phyloP scores from a whole-genome alignment of 352 stramenopile species.

The Elongisporangium undulatum region DNA sequence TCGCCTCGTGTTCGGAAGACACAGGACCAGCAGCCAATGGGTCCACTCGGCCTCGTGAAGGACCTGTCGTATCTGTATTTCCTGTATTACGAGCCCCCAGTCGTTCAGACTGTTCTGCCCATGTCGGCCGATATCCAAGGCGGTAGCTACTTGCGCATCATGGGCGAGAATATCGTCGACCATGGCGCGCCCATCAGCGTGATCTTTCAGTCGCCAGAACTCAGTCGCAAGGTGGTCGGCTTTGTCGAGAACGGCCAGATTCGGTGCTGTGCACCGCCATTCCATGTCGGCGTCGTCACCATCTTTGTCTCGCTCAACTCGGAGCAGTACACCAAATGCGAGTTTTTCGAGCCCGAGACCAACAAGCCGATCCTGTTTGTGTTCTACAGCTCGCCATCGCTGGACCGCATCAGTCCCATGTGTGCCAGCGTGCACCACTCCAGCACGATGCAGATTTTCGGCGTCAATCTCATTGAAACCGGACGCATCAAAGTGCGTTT shows the following conservation, averaged over 20 bases:
- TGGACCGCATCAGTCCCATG: conserved; percentile 48
- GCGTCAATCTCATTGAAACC: conserved; percentile 71
- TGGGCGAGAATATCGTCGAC: conserved; percentile 56
- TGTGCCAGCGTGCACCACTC: conserved; percentile 46
- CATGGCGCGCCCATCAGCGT: conserved; percentile 56
- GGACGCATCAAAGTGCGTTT: conserved; percentile 69
- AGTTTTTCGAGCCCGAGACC: conserved; percentile 47
- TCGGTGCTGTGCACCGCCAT: conserved; percentile 59
- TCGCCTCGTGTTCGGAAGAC: background rate
- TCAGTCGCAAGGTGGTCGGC: conserved; percentile 57
- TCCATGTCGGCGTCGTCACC: conserved; percentile 40
- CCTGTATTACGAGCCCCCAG: conserved; percentile 61
- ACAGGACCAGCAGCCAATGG: conserved; percentile 1
- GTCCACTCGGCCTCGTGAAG: conserved; percentile 23
- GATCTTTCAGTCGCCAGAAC: conserved; percentile 45
- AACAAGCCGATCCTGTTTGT: conserved; percentile 51
- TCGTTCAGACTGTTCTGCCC: conserved; percentile 40
- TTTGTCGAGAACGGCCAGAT: conserved; percentile 67
- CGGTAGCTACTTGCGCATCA: conserved; percentile 58
- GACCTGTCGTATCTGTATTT: conserved; percentile 76
- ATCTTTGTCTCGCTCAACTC: conserved; percentile 72
- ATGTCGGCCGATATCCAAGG: conserved; percentile 64
- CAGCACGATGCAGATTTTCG: conserved; percentile 51
- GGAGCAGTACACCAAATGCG: conserved; percentile 72
- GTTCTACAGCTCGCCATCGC: conserved; percentile 61